Evolutionary conservation across 2,329 filamentous ascomycete species (phyloP).

Genomic region (Conoideocrella luteorostrata): DNA sequence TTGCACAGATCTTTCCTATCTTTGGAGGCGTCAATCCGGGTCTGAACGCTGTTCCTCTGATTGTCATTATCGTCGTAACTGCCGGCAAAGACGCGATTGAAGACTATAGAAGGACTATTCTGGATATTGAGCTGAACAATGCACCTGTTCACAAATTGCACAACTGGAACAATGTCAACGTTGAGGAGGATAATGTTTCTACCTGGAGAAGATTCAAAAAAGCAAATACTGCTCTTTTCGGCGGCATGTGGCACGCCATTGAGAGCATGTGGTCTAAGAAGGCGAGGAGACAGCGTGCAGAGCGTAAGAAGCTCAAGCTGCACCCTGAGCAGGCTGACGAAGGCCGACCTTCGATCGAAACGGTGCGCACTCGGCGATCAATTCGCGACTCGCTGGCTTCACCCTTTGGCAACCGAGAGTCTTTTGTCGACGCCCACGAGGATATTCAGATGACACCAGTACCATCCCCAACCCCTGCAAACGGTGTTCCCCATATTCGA

Average conservation of each 20-base stretch:
- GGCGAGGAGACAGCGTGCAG: constrained; percentile 41
- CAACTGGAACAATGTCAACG: constrained; percentile 90
- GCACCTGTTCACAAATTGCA: constrained; percentile 85
- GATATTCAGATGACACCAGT: constrained; percentile 97
- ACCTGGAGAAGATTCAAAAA: constrained; percentile 89
- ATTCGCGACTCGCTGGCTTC: constrained; percentile 36
- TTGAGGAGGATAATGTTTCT: constrained; percentile 78
- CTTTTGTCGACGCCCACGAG: constrained; percentile 50
- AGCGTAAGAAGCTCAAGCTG: constrained; percentile 31
- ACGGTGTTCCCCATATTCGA: constrained; percentile 33
- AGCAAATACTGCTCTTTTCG: constrained; percentile 59
- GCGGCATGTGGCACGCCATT: constrained; percentile 44
- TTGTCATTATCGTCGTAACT: constrained; percentile 84
- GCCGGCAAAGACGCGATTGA: constrained; percentile 93
- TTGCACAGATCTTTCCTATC: constrained; percentile 79
- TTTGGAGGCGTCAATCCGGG: constrained; percentile 90
- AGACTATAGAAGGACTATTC: constrained; percentile 83
- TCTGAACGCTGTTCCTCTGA: constrained; percentile 82
- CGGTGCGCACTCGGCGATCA: constrained; percentile 26
- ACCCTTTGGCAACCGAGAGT: constrained; percentile 47
- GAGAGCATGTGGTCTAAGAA: constrained; percentile 45
- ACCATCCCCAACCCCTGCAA: constrained; percentile 59
- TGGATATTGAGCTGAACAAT: constrained; percentile 94
- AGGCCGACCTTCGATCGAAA: constrained; percentile 52
- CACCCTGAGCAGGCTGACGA: constrained; percentile 35